Conservation (phyloP, 164 flowering plant species). For the Aristolochia californica region DNA sequence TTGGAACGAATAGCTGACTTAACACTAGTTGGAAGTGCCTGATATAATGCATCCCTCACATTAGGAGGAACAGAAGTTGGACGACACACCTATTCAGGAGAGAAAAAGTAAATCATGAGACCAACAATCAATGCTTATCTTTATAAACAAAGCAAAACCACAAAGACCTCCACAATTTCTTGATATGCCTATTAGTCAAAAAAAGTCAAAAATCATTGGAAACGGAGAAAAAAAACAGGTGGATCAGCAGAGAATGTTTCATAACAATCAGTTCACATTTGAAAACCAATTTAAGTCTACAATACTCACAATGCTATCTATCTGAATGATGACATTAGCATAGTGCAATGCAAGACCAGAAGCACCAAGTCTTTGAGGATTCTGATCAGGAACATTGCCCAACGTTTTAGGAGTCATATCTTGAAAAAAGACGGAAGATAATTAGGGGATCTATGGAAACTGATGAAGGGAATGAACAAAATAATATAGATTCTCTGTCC, state of each 20-base stretch:
- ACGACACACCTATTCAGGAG: conserved; percentile 31
- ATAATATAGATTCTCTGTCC: neutral
- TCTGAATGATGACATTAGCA: conserved; percentile 78
- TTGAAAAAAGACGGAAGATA: neutral
- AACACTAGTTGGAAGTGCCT: conserved; percentile 41
- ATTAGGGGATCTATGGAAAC: neutral
- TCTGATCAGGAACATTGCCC: conserved; percentile 21
- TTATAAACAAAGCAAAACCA: neutral
- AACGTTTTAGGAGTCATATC: neutral
- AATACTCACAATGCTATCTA: conserved; percentile 76
- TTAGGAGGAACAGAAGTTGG: conserved; percentile 51
- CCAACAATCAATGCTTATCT: neutral
- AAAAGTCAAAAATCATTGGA: no score
- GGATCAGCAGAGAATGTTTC: no score
- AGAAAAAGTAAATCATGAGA: neutral
- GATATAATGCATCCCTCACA: conserved; percentile 48
- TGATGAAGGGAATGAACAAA: neutral
- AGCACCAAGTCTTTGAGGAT: conserved; percentile 47
- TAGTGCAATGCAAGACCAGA: conserved; percentile 93
- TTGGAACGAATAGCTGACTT: conserved; percentile 43
- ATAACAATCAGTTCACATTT: no score
- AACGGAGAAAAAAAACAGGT: no score
- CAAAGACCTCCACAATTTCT: no score
- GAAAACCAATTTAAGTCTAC: neutral
- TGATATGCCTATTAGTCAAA: no score